Evolutionary conservation across 2,329 filamentous ascomycete genomes (phyloP), one percentile per base, ranked within the genome.

Genomic region (Lachnellula suecica): DNA sequence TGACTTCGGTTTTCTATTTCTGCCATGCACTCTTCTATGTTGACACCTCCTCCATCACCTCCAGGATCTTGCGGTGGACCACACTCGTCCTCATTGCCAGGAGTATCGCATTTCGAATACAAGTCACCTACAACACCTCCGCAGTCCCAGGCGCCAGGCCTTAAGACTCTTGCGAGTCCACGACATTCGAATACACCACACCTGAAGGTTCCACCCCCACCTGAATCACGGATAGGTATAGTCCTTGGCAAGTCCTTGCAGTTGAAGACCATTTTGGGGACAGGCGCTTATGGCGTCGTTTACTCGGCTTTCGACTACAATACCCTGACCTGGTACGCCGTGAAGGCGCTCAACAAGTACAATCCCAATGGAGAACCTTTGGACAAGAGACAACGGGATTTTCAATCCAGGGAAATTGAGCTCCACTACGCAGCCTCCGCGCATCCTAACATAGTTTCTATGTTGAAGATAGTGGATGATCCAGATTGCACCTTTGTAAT

Each of bases 231-330:
- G 67, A 74, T 97, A 78, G 92, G 93, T 71, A 84, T 86, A 63
- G 79, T 93, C 62, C 81, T 97, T 63, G 87, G 88, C 24, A 56
- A 56, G 17, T 60, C 61, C 4, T 81, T 97, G 63, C 87, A 93
- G 74, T 78, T 97, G 66, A 90, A 85, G 59, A 83, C 85, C 57
- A 89, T 97, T 63, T 81, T 97, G 57, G 94, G 94, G 60, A 89
- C 93, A 46, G 94, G 94, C 63, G 94, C 94, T 52, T 99, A 99
- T 72, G 94, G 94, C 59, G 92, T 97, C 38, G 94, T 99, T 23
- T 97, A 97, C 76, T 84, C 86, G 89, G 73, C 92, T 94, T 74
- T 83, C 93, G 68, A 86, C 87, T 69, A 93, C 85, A 62, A 83
- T 46, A 64, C 64, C 22, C 47, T 88, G 69, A 81, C 85, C 53